Percentiles rank a stretch among this genome's conserved stretches.
Evolutionary conservation across 345 rosid genomes (phyloP).

Genomic region (Brassica carinata): DNA sequence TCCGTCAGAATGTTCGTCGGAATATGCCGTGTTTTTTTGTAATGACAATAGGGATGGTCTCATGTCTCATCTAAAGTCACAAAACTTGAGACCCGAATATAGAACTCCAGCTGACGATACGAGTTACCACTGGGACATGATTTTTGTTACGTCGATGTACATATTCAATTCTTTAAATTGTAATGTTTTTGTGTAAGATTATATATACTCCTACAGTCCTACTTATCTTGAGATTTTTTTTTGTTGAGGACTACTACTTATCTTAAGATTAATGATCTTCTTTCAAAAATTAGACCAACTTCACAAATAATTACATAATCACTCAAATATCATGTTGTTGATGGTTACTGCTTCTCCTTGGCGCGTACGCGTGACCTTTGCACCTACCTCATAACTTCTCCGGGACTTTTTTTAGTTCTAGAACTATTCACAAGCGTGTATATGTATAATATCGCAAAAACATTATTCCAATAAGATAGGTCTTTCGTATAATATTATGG

Average conservation of each 20-base stretch:
- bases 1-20: too few relatives aligned
- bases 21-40: too few relatives aligned
- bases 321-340: neutral
- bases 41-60: too few relatives aligned
- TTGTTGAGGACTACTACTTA: too few relatives aligned
- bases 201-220: too few relatives aligned
- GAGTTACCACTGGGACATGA: neutral
- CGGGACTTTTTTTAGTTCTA: neutral
- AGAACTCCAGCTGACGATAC: neutral
- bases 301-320: neutral
- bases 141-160: neutral
- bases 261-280: neutral
- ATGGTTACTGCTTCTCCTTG: conserved; percentile 8
- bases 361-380: conserved; percentile 1
- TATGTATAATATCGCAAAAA: neutral
- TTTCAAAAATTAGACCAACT: neutral
- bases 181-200: neutral
- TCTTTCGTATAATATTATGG: neutral
- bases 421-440: neutral
- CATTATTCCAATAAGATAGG: neutral
- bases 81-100: neutral
- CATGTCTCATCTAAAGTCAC: too few relatives aligned
- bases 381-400: neutral
- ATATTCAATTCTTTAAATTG: neutral
- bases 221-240: too few relatives aligned